Conservation (phyloP, 768 basidiomycete species). For the Trametes cingulata region DNA sequence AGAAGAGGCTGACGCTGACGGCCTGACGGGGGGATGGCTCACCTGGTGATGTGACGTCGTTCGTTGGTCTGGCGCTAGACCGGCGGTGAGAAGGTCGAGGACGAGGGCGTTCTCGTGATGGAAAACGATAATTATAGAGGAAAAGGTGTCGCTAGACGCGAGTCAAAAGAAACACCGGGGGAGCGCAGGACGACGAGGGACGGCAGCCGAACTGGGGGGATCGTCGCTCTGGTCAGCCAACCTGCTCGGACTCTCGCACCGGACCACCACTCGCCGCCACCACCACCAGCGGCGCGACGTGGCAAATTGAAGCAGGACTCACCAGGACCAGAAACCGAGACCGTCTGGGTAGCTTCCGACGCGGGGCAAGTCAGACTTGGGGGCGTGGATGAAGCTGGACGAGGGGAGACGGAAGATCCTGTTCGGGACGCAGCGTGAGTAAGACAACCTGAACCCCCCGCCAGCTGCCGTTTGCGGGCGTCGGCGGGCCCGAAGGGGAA, state of each 20-base stretch:
- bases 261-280: not conserved
- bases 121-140: conserved; percentile 19
- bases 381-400: not conserved
- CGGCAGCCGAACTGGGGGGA: conserved; percentile 8
- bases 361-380: not conserved
- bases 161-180: conserved; percentile 11
- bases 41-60: conserved; percentile 16
- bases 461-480: not conserved
- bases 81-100: conserved; percentile 9
- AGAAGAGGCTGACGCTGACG: not conserved
- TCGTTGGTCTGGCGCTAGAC: conserved; percentile 2
- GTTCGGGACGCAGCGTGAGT: conserved; percentile 8
- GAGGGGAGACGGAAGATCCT: conserved; percentile 17
- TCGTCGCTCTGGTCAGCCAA: conserved; percentile 13
- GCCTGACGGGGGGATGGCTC: not conserved
- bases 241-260: not conserved
- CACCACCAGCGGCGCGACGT: too few species aligned
- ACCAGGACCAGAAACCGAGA: conserved; percentile 2
- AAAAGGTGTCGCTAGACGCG: conserved; percentile 18
- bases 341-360: conserved; percentile 8
- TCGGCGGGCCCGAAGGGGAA: not conserved
- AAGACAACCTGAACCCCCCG: not conserved
- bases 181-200: conserved; percentile 7
- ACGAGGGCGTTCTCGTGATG: not conserved
- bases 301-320: not conserved